Conservation (phyloP, 2,329 filamentous ascomycete genomes). For the Penicillium sp. region DNA sequence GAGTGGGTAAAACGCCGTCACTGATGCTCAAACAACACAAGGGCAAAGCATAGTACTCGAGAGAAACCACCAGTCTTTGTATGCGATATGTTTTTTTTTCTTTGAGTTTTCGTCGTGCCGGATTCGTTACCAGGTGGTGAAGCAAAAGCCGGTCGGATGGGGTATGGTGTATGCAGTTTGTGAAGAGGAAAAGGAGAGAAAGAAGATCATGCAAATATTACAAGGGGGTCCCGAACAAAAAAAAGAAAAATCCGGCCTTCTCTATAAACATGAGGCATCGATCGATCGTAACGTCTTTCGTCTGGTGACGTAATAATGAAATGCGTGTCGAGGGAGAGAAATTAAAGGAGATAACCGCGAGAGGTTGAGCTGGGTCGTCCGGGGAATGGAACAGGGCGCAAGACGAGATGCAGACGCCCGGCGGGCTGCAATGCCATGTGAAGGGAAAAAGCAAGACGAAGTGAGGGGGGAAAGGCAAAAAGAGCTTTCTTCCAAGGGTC, state of each 20-base stretch:
- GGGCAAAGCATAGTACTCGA: conserved; percentile 6
- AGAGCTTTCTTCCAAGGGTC: conserved; percentile 15
- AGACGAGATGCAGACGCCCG: conserved; percentile 2
- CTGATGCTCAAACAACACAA: conserved; percentile 24
- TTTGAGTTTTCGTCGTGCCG: conserved; percentile 9
- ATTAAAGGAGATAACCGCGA: conserved; percentile 4
- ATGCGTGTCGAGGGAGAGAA: conserved; percentile 28
- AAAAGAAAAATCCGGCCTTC: conserved; percentile 31
- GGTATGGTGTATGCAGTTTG: conserved; percentile 9
- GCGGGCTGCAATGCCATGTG: conserved; percentile 19
- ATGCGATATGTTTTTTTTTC: conserved; percentile 12
- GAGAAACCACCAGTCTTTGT: conserved; percentile 19
- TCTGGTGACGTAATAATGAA: conserved; percentile 22
- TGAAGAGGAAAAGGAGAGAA: conserved; percentile 13
- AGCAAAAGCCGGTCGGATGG: neutral
- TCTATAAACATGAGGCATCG: conserved; percentile 45
- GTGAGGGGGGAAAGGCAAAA: conserved; percentile 3
- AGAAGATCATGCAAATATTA: conserved; percentile 28
- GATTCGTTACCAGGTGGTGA: neutral
- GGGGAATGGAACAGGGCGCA: neutral
- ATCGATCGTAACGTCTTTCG: conserved; percentile 46
- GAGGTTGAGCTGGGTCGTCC: neutral
- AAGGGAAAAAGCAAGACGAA: conserved; percentile 10
- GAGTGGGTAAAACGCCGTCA: conserved; percentile 18
- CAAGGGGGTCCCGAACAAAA: conserved; percentile 23